Evolutionary conservation across 768 basidiomycete genomes (phyloP).

Genomic region (Xerocomus brunneocitrinus): DNA sequence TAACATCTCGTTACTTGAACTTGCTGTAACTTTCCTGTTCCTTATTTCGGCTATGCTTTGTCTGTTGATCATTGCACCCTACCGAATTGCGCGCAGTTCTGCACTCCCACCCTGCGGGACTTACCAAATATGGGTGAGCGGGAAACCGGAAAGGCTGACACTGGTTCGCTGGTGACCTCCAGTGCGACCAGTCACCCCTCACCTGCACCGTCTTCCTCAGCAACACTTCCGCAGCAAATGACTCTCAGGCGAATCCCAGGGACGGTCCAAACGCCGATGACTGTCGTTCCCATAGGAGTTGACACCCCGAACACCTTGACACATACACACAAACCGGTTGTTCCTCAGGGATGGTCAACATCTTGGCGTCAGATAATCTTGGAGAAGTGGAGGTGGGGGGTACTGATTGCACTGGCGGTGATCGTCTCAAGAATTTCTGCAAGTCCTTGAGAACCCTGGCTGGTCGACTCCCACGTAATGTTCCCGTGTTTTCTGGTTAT

Average conservation of each 20-base stretch:
- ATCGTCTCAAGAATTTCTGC: constrained; percentile 74
- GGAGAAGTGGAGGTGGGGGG: constrained; percentile 85
- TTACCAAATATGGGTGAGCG: constrained; percentile 92
- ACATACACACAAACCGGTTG: constrained; percentile 27
- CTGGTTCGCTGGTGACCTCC: constrained; percentile 21
- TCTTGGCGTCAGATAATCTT: constrained; percentile 64
- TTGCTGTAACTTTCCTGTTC: constrained; percentile 17
- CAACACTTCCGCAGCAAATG: constrained; percentile 20
- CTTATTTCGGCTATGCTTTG: constrained; percentile 11
- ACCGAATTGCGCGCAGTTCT: constrained; percentile 49
- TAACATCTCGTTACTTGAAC: constrained; percentile 9
- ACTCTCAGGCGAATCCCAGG: constrained; percentile 17
- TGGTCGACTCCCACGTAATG: background rate
- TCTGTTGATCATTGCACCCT: constrained; percentile 17
- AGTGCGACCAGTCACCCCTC: constrained; percentile 12
- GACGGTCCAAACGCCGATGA: constrained; percentile 19
- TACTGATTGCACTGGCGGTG: constrained; percentile 71
- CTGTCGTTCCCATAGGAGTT: constrained; percentile 1
- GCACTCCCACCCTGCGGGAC: constrained; percentile 57
- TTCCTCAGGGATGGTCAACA: constrained; percentile 49
- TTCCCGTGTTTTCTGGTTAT: constrained; percentile 13
- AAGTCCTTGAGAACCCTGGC: constrained; percentile 25
- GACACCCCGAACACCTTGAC: constrained; percentile 21
- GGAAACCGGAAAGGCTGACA: constrained; percentile 52
- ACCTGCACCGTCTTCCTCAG: constrained; percentile 19